Percentiles rank a stretch among this genome's conserved stretches.
Evolutionary conservation across 306 rosid genomes (phyloP).

Genomic region (Trichosanthes truncata): DNA sequence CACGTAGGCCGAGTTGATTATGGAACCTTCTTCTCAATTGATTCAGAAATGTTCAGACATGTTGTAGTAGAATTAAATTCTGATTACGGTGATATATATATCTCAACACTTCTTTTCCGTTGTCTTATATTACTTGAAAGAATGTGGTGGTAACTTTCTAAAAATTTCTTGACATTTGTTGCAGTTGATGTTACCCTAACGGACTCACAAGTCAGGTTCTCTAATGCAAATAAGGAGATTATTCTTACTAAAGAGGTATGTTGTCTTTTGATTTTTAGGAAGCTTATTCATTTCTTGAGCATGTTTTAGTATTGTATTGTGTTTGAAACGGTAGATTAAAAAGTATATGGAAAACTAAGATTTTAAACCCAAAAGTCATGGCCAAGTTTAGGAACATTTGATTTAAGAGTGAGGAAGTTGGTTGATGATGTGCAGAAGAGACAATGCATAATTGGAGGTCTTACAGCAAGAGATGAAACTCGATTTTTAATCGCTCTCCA

Average conservation of each 20-base stretch:
- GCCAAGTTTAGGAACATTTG: too few species aligned
- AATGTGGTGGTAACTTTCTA: background rate
- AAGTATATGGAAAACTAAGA: too few species aligned
- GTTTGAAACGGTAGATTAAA: too few species aligned
- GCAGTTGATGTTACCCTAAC: background rate
- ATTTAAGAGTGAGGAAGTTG: too few species aligned
- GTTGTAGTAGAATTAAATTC: background rate
- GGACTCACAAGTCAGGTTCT: background rate
- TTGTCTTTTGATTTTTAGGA: background rate
- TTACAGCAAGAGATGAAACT: background rate
- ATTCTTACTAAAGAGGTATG: background rate
- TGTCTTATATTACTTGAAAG: background rate
- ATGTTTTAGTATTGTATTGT: too few species aligned
- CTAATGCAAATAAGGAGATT: background rate
- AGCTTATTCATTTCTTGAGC: background rate
- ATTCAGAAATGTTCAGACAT: background rate
- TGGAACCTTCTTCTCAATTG: background rate
- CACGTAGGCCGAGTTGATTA: background rate
- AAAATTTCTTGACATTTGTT: background rate
- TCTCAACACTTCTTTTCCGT: background rate
- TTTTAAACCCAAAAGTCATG: too few species aligned
- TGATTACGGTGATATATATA: background rate
- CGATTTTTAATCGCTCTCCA: background rate
- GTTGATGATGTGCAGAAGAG: background rate
- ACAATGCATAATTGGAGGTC: background rate